Evolutionary conservation across 345 rosid genomes (phyloP).

Genomic region (Eucalyptus tenuipes): DNA sequence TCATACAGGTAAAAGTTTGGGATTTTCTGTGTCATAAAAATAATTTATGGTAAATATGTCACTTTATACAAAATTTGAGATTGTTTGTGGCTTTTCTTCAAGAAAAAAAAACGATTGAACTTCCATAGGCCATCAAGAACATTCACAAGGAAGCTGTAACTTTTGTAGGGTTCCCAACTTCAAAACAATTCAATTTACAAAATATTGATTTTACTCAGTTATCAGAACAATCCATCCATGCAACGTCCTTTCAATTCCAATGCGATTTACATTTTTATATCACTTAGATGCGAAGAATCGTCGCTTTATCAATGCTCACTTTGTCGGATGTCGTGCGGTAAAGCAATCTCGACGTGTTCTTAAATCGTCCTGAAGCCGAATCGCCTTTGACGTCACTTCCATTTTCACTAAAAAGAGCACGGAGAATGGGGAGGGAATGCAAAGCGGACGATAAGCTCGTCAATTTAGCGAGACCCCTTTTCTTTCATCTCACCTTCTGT

Average conservation of each 20-base stretch:
- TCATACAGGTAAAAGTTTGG: no score
- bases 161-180: neutral
- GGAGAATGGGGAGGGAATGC: neutral
- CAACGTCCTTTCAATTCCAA: neutral
- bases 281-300: neutral
- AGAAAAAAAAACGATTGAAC: fast-evolving
- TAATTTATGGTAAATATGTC: fast-evolving
- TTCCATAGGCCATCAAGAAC: no score
- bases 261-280: neutral
- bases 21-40: no score
- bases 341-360: neutral
- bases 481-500: neutral
- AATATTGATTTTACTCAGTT: neutral
- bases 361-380: neutral
- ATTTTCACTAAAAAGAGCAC: neutral
- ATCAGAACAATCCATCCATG: neutral
- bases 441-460: neutral
- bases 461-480: neutral
- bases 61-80: no score
- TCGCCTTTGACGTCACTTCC: neutral
- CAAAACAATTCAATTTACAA: neutral
- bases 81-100: no score
- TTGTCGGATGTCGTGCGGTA: neutral
- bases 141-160: neutral
- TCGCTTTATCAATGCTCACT: neutral